A percentile compares a stretch with the other conserved stretches of the same genome.
Evolutionary conservation across 1,284 basidiomycete species (phyloP).

Genomic region (Xanthoconium separans): DNA sequence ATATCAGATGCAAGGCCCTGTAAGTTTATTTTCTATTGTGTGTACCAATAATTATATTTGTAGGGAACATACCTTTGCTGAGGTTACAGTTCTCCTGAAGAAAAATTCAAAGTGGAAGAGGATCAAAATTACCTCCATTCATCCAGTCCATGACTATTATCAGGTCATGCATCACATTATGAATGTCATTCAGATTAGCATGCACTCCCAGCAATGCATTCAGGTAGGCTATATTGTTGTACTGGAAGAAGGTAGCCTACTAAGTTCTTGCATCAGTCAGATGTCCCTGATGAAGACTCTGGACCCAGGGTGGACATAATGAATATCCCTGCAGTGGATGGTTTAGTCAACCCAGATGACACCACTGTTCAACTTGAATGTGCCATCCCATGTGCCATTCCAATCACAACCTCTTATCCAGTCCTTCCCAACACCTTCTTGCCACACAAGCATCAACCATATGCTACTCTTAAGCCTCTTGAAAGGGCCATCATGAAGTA

Average conservation of each 20-base stretch:
- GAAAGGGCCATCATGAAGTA: slow-evolving; percentile 23
- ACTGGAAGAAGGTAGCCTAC: not conserved
- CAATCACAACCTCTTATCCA: not conserved
- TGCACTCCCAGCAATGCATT: slow-evolving; percentile 4
- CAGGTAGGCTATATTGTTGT: slow-evolving; percentile 11
- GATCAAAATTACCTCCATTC: slow-evolving; percentile 16
- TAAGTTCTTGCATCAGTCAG: slow-evolving; percentile 5
- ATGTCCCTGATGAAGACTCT: not conserved
- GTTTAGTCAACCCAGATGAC: not conserved
- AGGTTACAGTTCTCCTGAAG: slow-evolving; percentile 8
- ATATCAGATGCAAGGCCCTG: slow-evolving; percentile 5
- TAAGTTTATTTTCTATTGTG: slow-evolving; percentile 9
- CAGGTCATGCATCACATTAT: slow-evolving; percentile 29
- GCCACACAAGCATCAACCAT: slow-evolving; percentile 24
- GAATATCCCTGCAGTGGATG: not conserved
- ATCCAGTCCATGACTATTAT: slow-evolving; percentile 17
- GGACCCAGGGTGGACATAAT: not conserved
- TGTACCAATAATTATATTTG: not conserved
- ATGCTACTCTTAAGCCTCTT: slow-evolving; percentile 17
- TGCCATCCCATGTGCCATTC: not conserved
- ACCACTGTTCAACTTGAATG: not conserved
- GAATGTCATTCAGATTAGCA: slow-evolving; percentile 19
- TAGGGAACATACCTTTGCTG: slow-evolving; percentile 24
- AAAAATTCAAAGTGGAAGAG: not conserved
- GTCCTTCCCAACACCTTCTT: slow-evolving; percentile 19